Conservation (phyloP, 345 rosid genomes). For the Raphanus sativus region DNA sequence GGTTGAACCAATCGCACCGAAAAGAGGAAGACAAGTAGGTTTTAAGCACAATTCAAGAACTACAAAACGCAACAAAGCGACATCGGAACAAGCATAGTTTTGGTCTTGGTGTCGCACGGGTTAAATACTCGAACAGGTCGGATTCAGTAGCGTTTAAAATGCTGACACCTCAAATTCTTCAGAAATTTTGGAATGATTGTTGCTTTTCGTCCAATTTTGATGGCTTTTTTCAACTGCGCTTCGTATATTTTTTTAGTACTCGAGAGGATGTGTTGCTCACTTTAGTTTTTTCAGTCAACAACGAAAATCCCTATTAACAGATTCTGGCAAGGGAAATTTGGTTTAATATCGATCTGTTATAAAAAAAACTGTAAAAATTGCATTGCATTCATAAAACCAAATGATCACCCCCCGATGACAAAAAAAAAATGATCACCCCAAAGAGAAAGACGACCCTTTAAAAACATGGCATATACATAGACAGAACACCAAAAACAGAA, state of each 20-base stretch:
- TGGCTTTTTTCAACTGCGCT: neutral
- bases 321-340: too few species aligned
- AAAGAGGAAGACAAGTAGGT: conserved; percentile 47
- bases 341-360: too few species aligned
- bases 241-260: neutral
- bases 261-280: neutral
- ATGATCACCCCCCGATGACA: too few species aligned
- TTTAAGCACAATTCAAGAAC: conserved; percentile 46
- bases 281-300: neutral
- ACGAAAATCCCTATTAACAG: too few species aligned
- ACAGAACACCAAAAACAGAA: neutral
- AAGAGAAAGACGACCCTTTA: neutral
- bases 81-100: conserved; percentile 4
- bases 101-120: neutral
- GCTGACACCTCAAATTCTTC: neutral
- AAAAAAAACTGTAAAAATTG: too few species aligned
- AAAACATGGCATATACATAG: neutral
- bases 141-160: neutral
- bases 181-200: neutral
- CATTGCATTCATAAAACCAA: neutral
- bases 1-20: conserved; percentile 65
- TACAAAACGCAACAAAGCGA: conserved; percentile 17
- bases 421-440: neutral
- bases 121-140: neutral
- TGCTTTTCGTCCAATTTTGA: neutral